phyloP scores from a whole-genome alignment of 2,329 filamentous ascomycete genomes.

The Cladophialophora exuberans region DNA sequence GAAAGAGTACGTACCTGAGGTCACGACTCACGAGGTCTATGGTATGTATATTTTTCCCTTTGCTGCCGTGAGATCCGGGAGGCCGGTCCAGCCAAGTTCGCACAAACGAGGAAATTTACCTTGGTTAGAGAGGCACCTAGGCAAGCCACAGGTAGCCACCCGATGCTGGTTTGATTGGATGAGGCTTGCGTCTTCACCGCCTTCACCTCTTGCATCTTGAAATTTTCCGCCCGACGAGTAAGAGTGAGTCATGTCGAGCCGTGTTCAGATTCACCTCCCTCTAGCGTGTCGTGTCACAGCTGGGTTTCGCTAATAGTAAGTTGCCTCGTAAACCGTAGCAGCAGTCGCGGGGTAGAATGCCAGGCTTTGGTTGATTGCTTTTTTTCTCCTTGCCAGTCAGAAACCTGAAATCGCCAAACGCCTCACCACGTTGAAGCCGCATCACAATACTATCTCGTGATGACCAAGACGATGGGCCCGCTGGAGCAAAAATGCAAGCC shows the following conservation, averaged over 20 bases:
- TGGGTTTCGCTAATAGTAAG: neutral
- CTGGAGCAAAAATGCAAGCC: no score
- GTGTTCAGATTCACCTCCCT: no score
- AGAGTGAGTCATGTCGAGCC: no score
- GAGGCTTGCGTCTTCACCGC: conserved; percentile 1
- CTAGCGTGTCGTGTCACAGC: neutral
- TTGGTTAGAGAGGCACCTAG: no score
- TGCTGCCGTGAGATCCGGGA: conserved; percentile 13
- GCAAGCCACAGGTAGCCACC: neutral
- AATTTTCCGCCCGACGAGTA: neutral
- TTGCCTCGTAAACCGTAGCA: no score
- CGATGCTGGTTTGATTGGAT: conserved; percentile 5
- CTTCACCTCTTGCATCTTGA: neutral
- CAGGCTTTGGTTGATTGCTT: neutral
- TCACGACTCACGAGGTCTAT: neutral
- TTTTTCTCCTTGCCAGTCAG: neutral
- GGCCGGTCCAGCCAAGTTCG: neutral
- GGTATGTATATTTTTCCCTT: conserved; percentile 5
- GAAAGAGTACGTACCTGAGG: conserved; percentile 7
- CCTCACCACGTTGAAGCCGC: neutral
- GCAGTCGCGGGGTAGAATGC: conserved; percentile 4
- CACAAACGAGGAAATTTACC: conserved; percentile 9
- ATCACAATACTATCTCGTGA: conserved; percentile 11
- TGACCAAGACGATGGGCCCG: neutral
- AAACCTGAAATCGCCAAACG: neutral